These are phyloP conservation scores for Juglanconis oblonga DNA, from an alignment of 2,329 filamentous ascomycete genomes.

Conservation along the genomic window DNA sequence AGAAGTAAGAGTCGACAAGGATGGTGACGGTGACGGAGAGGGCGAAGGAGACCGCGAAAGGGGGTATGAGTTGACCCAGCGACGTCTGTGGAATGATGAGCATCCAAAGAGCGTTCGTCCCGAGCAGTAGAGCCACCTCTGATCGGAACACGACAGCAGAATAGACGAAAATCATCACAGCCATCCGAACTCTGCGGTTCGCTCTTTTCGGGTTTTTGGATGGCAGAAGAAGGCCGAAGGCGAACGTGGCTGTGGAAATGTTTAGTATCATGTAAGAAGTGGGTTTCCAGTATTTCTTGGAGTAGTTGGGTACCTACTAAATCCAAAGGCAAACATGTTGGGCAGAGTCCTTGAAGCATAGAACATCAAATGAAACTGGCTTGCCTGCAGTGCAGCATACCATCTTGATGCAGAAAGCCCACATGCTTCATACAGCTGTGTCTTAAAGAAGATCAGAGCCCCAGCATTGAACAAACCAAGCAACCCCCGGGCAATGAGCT, in stretches of 20 bases:
- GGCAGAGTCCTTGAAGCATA: slow-evolving; percentile 90
- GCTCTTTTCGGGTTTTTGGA: slow-evolving; percentile 30
- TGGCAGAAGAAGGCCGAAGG: slow-evolving; percentile 48
- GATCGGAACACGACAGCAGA: slow-evolving; percentile 84
- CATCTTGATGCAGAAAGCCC: slow-evolving; percentile 69
- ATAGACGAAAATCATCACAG: slow-evolving; percentile 73
- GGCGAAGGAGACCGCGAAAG: slow-evolving; percentile 63
- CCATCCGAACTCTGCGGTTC: slow-evolving; percentile 54
- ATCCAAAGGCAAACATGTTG: slow-evolving; percentile 92
- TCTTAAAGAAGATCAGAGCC: slow-evolving; percentile 64
- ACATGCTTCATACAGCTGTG: slow-evolving; percentile 62
- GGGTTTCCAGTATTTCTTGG: background rate
- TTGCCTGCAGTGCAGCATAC: slow-evolving; percentile 74
- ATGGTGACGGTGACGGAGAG: slow-evolving; percentile 69
- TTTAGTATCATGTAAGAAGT: background rate
- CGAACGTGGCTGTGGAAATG: slow-evolving; percentile 57
- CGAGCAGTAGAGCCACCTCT: slow-evolving; percentile 80
- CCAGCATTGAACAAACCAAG: slow-evolving; percentile 74
- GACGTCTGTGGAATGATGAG: slow-evolving; percentile 54
- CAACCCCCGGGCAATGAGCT: slow-evolving; percentile 67
- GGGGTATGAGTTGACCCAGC: slow-evolving; percentile 57
- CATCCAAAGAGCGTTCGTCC: slow-evolving; percentile 62
- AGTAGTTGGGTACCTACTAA: slow-evolving; percentile 58
- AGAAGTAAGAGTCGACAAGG: slow-evolving; percentile 86
- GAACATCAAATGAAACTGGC: slow-evolving; percentile 90